Conservation (phyloP, 495 filamentous ascomycete genomes). For the Penicillium manginii region DNA sequence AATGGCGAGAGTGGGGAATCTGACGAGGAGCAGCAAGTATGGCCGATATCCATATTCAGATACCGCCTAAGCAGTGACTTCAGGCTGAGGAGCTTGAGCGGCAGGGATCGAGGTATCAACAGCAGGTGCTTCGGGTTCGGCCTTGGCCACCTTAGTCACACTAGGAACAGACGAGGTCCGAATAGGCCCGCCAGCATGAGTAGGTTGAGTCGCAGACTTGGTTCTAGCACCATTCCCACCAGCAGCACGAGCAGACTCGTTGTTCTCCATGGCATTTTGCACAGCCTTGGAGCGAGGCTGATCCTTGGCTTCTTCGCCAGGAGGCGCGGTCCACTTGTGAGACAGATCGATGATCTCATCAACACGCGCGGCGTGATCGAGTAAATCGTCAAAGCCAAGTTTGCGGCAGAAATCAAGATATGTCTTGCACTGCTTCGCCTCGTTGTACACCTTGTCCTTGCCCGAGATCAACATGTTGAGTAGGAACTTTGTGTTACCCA, state of each 20-base stretch:
- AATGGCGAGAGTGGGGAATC: neutral
- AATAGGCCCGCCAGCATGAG: constrained; percentile 40
- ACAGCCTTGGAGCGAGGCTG: constrained; percentile 47
- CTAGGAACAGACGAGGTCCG: constrained; percentile 43
- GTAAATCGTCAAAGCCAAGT: constrained; percentile 63
- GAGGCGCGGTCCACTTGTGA: constrained; percentile 40
- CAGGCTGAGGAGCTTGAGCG: constrained; percentile 27
- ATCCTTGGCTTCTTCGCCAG: constrained; percentile 21
- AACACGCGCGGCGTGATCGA: constrained; percentile 59
- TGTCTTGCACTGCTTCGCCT: constrained; percentile 59
- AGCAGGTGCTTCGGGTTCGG: constrained; percentile 19
- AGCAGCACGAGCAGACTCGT: constrained; percentile 49
- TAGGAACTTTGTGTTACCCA: constrained; percentile 88
- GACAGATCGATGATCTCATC: constrained; percentile 66
- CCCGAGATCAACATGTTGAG: constrained; percentile 85
- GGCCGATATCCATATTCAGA: neutral
- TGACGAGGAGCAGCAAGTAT: neutral
- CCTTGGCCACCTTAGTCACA: constrained; percentile 27
- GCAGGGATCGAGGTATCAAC: constrained; percentile 28
- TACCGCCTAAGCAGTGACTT: constrained; percentile 27
- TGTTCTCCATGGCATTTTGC: constrained; percentile 57
- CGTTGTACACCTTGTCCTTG: constrained; percentile 62
- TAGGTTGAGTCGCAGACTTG: constrained; percentile 32
- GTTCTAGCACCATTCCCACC: constrained; percentile 35
- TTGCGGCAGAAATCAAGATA: constrained; percentile 66